Base-by-base conservation (phyloP, 768 basidiomycete genomes). In the Tricholoma sp. region DNA sequence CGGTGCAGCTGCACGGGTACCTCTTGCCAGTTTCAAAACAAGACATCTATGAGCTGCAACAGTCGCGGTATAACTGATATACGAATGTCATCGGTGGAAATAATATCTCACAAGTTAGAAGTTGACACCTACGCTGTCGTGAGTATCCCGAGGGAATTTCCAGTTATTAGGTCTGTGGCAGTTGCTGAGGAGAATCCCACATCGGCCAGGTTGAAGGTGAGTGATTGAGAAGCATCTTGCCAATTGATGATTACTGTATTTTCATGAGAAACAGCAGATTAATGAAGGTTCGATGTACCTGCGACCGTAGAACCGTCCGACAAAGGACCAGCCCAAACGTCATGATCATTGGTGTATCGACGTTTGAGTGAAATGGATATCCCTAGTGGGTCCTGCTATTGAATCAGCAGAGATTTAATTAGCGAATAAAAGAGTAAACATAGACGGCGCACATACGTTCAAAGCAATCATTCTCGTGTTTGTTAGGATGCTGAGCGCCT, bases 241-340 rank as follows among this genome's bases (percentile, higher is more conserved):
- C 74, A 78, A 59, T 79, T 79, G 53, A 80, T 74, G 27, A 79
- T 58, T n/a, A 79, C 78, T 79, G 24, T 16, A 8, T 41, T 8
- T 41, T 1, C 18, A 31, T 4, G 31, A n/a, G 16, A 49, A 27
- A 31, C 47, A 32, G 45, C 16, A 31, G 35, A 52, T n/a, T 35
- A 41, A 39, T 19, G 37, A 50, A 27, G 22, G 21, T 31, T 21
- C 7, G 4, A 64, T 72, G 39, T 58, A 77, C 79, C 67, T 55
- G 73, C 79, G 53, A 76, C 75, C 22, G 72, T 79, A 4, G 77
- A 79, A 24, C 77, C 78, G 64, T 79, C 78, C 22, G 75, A 68
- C 22, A 80, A 58, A n/a, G 76, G 76, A 2, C 79, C 78, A 41
- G 75, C 68, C 77, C 77, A 80, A 11, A 79, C 74, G 59, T 80